phyloP scores from a whole-genome alignment of 1,284 basidiomycete species.

The Microstroma glucosiphilum region DNA sequence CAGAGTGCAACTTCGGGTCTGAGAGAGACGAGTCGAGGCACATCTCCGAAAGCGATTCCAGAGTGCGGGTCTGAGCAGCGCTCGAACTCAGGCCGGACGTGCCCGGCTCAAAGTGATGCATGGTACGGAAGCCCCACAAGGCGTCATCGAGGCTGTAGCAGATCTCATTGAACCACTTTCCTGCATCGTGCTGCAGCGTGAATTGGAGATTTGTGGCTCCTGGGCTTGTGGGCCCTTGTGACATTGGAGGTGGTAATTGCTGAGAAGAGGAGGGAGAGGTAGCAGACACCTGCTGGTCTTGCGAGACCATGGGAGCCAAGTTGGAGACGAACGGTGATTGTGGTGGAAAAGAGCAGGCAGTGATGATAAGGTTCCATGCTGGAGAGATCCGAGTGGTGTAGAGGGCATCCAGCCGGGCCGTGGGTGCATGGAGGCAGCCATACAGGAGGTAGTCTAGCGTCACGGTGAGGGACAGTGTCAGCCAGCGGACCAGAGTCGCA shows the following conservation, averaged over 20 bases:
- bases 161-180: constrained; percentile 87
- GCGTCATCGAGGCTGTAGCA: constrained; percentile 87
- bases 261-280: constrained; percentile 54
- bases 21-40: no score
- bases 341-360: constrained; percentile 45
- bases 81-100: not conserved
- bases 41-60: no score
- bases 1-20: no score
- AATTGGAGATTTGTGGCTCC: constrained; percentile 61
- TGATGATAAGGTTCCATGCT: constrained; percentile 51
- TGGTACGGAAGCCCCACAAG: constrained; percentile 81
- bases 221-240: constrained; percentile 18
- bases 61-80: constrained; percentile 2
- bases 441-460: constrained; percentile 81
- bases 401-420: constrained; percentile 77
- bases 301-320: not conserved
- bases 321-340: not conserved
- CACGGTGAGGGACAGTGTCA: constrained; percentile 62
- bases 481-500: no score
- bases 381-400: constrained; percentile 69
- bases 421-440: constrained; percentile 83
- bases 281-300: constrained; percentile 13
- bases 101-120: constrained; percentile 73
- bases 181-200: constrained; percentile 82
- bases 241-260: not conserved